These are phyloP conservation scores for Eucalyptus erythrocorys DNA, from an alignment of 345 rosid genomes.

Conservation along the genomic window DNA sequence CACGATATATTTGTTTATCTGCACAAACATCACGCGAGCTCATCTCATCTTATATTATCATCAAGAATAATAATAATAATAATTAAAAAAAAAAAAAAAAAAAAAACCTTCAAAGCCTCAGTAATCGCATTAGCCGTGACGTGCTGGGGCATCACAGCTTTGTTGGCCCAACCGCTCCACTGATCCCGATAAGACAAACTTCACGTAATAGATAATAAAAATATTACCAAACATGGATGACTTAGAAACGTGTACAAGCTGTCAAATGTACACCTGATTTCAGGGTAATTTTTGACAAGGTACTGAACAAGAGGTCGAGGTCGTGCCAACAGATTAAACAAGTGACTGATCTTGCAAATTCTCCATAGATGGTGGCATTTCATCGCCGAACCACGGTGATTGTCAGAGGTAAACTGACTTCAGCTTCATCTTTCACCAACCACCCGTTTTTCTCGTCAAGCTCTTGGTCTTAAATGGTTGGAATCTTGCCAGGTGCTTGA, in stretches of 20 bases:
- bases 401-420: background rate
- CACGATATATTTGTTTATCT: too few relatives aligned
- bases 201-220: background rate
- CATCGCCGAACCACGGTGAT: background rate
- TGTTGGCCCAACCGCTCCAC: background rate
- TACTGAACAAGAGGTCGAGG: background rate
- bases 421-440: background rate
- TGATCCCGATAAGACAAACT: background rate
- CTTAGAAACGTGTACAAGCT: background rate
- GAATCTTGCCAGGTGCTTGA: background rate
- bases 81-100: too few relatives aligned
- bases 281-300: background rate
- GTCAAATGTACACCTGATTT: background rate
- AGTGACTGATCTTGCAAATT: background rate
- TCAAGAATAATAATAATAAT: too few relatives aligned
- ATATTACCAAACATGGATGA: background rate
- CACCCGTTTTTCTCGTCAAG: background rate
- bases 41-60: too few relatives aligned
- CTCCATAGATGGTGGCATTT: background rate
- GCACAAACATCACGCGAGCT: too few relatives aligned
- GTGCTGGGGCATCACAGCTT: too few relatives aligned
- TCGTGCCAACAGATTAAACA: background rate
- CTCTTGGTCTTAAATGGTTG: background rate
- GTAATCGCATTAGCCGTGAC: too few relatives aligned
- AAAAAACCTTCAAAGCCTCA: too few relatives aligned